These are phyloP conservation scores for Macrolepiota dolichaula DNA, from an alignment of 768 basidiomycete genomes.

Conservation along the genomic window DNA sequence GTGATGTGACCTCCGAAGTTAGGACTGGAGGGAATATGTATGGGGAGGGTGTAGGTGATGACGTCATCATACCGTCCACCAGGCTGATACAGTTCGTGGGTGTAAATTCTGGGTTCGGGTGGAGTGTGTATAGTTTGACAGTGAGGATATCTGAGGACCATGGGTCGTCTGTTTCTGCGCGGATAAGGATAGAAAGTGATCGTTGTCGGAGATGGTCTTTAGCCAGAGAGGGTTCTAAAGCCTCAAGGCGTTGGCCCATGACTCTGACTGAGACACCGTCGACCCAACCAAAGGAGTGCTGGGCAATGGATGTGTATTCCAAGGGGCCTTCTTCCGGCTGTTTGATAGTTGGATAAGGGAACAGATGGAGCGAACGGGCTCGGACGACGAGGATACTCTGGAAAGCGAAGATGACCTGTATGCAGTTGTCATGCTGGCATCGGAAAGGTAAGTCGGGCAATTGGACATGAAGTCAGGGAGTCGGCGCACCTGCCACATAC, in stretches of 20 bases:
- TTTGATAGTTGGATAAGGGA: slow-evolving; percentile 41
- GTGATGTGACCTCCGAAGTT: slow-evolving; percentile 31
- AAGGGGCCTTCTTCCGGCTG: slow-evolving; percentile 11
- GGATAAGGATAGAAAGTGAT: slow-evolving; percentile 47
- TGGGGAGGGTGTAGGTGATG: slow-evolving; percentile 14
- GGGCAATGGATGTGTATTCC: slow-evolving; percentile 33
- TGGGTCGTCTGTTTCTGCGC: slow-evolving; percentile 57
- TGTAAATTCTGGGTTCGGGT: slow-evolving; percentile 29
- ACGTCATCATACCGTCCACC: neutral
- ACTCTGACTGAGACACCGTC: slow-evolving; percentile 48
- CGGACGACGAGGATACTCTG: slow-evolving; percentile 53
- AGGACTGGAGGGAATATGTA: slow-evolving; percentile 50
- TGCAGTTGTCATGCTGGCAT: slow-evolving; percentile 45
- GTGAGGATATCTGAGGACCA: slow-evolving; percentile 48
- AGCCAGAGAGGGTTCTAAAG: neutral
- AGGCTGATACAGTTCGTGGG: neutral
- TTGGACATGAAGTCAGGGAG: neutral
- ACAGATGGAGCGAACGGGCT: slow-evolving; percentile 56
- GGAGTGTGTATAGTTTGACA: slow-evolving; percentile 51
- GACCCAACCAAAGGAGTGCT: slow-evolving; percentile 65
- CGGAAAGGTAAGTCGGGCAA: neutral
- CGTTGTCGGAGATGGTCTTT: neutral
- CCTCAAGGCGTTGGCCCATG: slow-evolving; percentile 8
- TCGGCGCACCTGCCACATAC: slow-evolving; percentile 26
- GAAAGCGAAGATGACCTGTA: slow-evolving; percentile 48